Conservation (phyloP, 495 filamentous ascomycete genomes). For the Xylaria longipes region DNA sequence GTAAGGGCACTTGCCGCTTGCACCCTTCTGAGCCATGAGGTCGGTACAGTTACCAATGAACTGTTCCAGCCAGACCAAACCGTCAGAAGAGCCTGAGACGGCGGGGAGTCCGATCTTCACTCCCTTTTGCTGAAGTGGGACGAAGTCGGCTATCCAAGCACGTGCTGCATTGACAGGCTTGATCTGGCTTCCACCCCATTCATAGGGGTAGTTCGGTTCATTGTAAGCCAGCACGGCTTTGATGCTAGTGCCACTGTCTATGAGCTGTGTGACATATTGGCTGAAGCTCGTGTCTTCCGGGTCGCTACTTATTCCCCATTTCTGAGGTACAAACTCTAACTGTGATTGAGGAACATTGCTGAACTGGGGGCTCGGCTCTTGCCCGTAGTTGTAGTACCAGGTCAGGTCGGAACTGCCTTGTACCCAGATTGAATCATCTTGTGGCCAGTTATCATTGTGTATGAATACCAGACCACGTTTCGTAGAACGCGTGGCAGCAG, state of each 20-base stretch:
- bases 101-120: background rate
- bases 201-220: background rate
- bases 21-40: background rate
- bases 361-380: background rate
- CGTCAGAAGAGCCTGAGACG: too few relatives aligned
- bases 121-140: background rate
- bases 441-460: background rate
- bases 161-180: background rate
- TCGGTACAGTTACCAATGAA: background rate
- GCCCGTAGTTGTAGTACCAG: background rate
- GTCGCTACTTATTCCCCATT: background rate
- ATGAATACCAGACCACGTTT: background rate
- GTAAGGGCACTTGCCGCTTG: background rate
- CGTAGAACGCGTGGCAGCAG: background rate
- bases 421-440: background rate
- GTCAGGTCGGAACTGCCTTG: constrained; percentile 2
- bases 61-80: background rate
- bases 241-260: background rate
- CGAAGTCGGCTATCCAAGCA: background rate
- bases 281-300: background rate
- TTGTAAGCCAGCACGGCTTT: background rate
- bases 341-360: background rate
- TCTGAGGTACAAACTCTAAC: background rate
- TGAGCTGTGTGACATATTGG: background rate
- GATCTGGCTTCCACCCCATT: background rate